Evolutionary conservation across 768 basidiomycete genomes (phyloP).

Genomic region (Amanita subjunquillea): DNA sequence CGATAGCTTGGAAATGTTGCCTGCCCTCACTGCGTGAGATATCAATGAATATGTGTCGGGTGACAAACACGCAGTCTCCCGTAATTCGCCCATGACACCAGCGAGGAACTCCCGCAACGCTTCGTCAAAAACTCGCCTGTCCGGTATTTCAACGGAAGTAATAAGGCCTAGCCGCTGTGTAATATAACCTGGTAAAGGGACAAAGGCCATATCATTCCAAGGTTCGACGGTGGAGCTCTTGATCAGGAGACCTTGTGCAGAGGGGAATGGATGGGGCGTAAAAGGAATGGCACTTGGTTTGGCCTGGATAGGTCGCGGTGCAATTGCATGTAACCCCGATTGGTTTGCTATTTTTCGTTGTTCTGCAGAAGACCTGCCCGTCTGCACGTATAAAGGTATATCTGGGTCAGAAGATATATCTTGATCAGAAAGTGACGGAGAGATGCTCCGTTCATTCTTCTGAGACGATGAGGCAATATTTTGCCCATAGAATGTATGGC

Average conservation of each 20-base stretch:
- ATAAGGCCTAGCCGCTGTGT: slow-evolving; percentile 42
- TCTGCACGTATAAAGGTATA: slow-evolving; percentile 11
- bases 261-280: slow-evolving; percentile 30
- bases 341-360: slow-evolving; percentile 10
- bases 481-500: slow-evolving; percentile 36
- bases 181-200: slow-evolving; percentile 48
- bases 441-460: slow-evolving; percentile 12
- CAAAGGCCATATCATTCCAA: slow-evolving; percentile 49
- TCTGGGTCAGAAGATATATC: slow-evolving; percentile 16
- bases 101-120: slow-evolving; percentile 36
- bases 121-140: slow-evolving; percentile 41
- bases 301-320: slow-evolving; percentile 14
- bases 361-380: slow-evolving; percentile 23
- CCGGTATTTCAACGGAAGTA: slow-evolving; percentile 51
- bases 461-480: slow-evolving; percentile 28
- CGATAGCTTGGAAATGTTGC: slow-evolving; percentile 27
- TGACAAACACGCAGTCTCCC: slow-evolving; percentile 49
- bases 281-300: slow-evolving; percentile 24
- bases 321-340: slow-evolving; percentile 14
- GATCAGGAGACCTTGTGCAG: slow-evolving; percentile 25
- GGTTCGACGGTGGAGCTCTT: slow-evolving; percentile 39
- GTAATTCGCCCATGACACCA: slow-evolving; percentile 41
- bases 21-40: slow-evolving; percentile 34
- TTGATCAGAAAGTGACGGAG: slow-evolving; percentile 14
- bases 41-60: slow-evolving; percentile 45